Evolutionary conservation across 2,329 filamentous ascomycete genomes (phyloP).

Genomic region (Botrytis cinerea): DNA sequence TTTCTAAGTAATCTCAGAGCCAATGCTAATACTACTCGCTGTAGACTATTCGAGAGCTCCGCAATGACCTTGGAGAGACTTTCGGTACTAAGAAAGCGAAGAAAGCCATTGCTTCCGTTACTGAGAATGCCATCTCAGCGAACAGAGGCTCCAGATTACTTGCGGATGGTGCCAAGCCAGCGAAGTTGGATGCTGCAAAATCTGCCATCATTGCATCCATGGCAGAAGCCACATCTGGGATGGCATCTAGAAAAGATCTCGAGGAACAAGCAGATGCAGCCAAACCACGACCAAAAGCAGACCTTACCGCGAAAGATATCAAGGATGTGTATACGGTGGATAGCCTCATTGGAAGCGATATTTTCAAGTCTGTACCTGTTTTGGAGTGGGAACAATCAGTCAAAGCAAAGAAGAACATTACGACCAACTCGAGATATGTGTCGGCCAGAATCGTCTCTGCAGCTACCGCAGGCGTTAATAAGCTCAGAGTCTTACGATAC

Average conservation of each 20-base stretch:
- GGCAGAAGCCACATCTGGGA: slow-evolving; percentile 60
- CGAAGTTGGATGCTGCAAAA: slow-evolving; percentile 57
- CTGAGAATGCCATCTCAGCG: slow-evolving; percentile 66
- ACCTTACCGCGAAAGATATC: slow-evolving; percentile 65
- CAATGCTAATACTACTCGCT: not conserved
- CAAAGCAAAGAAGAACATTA: slow-evolving; percentile 58
- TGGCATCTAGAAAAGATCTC: slow-evolving; percentile 66
- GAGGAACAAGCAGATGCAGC: slow-evolving; percentile 64
- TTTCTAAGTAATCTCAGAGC: not conserved
- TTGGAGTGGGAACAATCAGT: slow-evolving; percentile 73
- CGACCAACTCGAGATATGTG: slow-evolving; percentile 61
- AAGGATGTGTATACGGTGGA: slow-evolving; percentile 73
- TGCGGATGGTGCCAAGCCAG: slow-evolving; percentile 44
- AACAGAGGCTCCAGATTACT: slow-evolving; percentile 43
- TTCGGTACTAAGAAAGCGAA: slow-evolving; percentile 87
- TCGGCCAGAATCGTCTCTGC: slow-evolving; percentile 57
- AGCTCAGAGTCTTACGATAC: slow-evolving; percentile 62
- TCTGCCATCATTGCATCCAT: slow-evolving; percentile 65
- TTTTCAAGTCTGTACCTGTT: slow-evolving; percentile 67
- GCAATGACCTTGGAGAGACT: slow-evolving; percentile 70
- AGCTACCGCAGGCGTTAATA: slow-evolving; percentile 49
- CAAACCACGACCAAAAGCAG: slow-evolving; percentile 73
- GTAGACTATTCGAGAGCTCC: slow-evolving; percentile 61
- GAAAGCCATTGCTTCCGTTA: slow-evolving; percentile 70
- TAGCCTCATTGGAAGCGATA: slow-evolving; percentile 65